Evolutionary conservation across 371 early-diverging fungal genomes (phyloP), one percentile per base, ranked within the genome.

Genomic region (Mucor circinelloides): DNA sequence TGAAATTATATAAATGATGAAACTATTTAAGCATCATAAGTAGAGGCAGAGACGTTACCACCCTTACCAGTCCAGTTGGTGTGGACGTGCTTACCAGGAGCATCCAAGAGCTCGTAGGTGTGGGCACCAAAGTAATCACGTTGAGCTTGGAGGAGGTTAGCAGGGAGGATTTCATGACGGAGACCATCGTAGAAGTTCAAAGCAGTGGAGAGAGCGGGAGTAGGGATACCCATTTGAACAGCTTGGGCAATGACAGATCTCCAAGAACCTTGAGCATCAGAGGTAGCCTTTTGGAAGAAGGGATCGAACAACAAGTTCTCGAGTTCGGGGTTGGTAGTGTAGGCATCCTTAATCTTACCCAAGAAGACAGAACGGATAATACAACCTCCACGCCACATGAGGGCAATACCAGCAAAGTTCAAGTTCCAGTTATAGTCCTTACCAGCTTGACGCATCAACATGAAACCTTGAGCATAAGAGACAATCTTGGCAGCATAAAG

Each of bases 361-460:
- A 97, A 88, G 90, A 98, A 97, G 66, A 90, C 95, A 64, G 88
- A 87, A 66, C 99, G 91, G 79, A 99, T 97, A 72, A 99, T 99
- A 87, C 99, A 99, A 38, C 99, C 99, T 71, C 99, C 98, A 69
- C 95, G 92, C 99, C 99, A 99, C 94, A 99, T 98, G 57, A 94
- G 83, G 46, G 98, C 96, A 79, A 99, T 97, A 61, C 93, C 95
- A 46, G 93, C 93, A 77, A 96, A 90, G 90, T 96, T 96, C 71
- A 99, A 86, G 83, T 96, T 85, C 99, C 99, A 99, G 69, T 85
- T 86, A 82, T 94, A 87, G 69, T 91, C 91, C 79, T 91, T 89
- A 79, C 95, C 95, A 64, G 96, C 97, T 82, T 95, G 96, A 69
- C 95, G 94, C 87, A 99, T 90, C 77, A 98, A 87, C 95, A 97